Base-by-base conservation (phyloP, 805 yeast genomes). In the Starmerella stigmatis region DNA sequence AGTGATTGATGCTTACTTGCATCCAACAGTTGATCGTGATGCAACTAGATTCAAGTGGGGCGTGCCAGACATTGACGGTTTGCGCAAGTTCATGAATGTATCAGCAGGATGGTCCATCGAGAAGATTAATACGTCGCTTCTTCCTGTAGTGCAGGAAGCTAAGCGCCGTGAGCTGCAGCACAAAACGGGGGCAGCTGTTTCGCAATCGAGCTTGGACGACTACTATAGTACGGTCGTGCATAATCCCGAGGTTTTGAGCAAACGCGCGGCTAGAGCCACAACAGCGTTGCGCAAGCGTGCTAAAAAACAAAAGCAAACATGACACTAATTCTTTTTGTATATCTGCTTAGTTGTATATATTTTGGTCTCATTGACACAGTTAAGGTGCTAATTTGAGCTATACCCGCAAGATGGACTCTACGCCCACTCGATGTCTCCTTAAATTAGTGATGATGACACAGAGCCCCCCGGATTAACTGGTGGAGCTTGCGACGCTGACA, bases 41-140 rank as follows among this genome's bases (percentile, higher is more conserved):
- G 66, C 67, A 37, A 81, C 88, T 0, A 71, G 73, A 44, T 88
- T 92, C 63, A 73, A 73, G 38, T 92, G 98, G 98, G 97, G 96
- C 0, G 64, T 69, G 2, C 96, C 96, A 0, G 86, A 84, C 59
- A 63, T 88, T 47, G 96, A 86, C 55, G 77, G 76, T 52, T 66
- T 92, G 41, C 65, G 96, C 25, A 68, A 75, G 0, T 88, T 74
- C 54, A 66, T 92, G 61, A 74, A 73, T 72, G 68, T 64, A 37
- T 76, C 76, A 36, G 77, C 86, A 8, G 86, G 88, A 2, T 94
- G 99, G 96, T 65, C 73, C 2, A 77, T 76, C 55, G 78, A 72
- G 8, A 72, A 75, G 47, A 79, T 85, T 2, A 94, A 89, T 57
- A 88, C 84, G 56, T 79, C 86, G 3, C 66, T 92, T 59, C 70